Evolutionary conservation across 805 yeast genomes (phyloP), one percentile per base, ranked within the genome.

Genomic region (Lachancea quebecensis): DNA sequence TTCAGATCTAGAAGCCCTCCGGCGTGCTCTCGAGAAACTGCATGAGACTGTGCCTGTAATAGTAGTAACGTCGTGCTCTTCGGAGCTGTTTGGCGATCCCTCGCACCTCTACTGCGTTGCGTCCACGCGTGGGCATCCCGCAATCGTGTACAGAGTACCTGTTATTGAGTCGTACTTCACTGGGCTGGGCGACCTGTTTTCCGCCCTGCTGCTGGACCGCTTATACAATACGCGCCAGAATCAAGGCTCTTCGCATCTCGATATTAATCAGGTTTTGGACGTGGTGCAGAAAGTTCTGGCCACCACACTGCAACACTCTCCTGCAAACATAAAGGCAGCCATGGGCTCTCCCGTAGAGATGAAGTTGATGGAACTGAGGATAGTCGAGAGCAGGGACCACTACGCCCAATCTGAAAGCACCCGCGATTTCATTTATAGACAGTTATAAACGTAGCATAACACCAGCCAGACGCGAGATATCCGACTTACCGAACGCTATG

Each of bases 121-220:
- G 10, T 75, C 79, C 1, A 56, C 73, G 4, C 44, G 46, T 7
- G 59, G 45, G 16, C 32, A 45, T 25, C 42, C 39, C 15, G 57
- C 67, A 1, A 50, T 62, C 33, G 56, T 59, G 14, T 56, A 49
- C 55, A 71, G 72, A 51, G 72, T 84, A 11, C 83, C 85, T 2
- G 69, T 72, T 31, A 75, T 87, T 35, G 78, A 82, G 44, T 81
- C 91, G 4, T 88, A 91, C 61, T 91, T 90, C 66, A 87, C 96
- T 0, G 98, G 98, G 1, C 95, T 93, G 0, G 98, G 98, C 6
- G 98, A 90, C 57, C 65, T 90, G 35, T 90, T 91, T 55, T 82
- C 95, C 0, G 91, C 95, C 0, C 62, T 90, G 34, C 62, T 89
- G 29, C 54, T 86, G 5, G 95, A 84, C 61, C 74, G 85, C 52